These are phyloP conservation scores for Auriscalpium orientale DNA, from an alignment of 768 basidiomycete genomes.

Conservation along the genomic window DNA sequence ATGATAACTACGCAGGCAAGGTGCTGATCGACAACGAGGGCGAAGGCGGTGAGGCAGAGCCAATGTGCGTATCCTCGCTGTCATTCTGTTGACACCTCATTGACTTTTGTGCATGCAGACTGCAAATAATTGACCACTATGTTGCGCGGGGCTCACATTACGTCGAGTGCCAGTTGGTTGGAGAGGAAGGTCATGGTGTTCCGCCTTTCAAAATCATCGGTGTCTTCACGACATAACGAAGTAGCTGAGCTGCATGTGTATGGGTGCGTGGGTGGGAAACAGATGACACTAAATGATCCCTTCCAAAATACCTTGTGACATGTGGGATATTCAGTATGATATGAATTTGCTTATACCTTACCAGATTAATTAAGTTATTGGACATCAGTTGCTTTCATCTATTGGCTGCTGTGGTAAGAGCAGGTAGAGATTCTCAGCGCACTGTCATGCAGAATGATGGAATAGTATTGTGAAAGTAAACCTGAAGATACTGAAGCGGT, in stretches of 20 bases:
- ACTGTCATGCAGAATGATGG: too few species aligned
- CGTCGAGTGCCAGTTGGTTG: conserved; percentile 83
- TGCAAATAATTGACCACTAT: conserved; percentile 78
- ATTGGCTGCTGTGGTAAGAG: too few species aligned
- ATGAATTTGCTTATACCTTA: too few species aligned
- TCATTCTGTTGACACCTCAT: not conserved
- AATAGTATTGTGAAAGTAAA: too few species aligned
- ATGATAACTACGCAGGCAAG: conserved; percentile 83
- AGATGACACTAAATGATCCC: too few species aligned
- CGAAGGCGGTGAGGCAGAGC: conserved; percentile 49
- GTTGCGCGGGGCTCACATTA: conserved; percentile 89
- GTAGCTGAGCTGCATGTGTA: not conserved
- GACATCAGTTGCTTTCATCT: too few species aligned
- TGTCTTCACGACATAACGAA: conserved; percentile 64
- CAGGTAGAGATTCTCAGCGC: too few species aligned
- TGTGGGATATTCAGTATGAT: too few species aligned
- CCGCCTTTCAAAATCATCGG: conserved; percentile 88
- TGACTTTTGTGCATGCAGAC: conserved; percentile 31
- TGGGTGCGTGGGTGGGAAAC: too few species aligned
- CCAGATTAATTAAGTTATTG: too few species aligned
- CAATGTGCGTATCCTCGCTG: conserved; percentile 46
- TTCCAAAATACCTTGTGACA: too few species aligned
- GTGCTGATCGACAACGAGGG: conserved; percentile 72
- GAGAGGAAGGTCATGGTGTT: conserved; percentile 78
- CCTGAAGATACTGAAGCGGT: too few species aligned